A percentile compares a stretch with the other conserved stretches of the same genome.
These are phyloP conservation scores for Yamadazyma scolyti DNA, from an alignment of 805 yeast species.

Conservation along the genomic window DNA sequence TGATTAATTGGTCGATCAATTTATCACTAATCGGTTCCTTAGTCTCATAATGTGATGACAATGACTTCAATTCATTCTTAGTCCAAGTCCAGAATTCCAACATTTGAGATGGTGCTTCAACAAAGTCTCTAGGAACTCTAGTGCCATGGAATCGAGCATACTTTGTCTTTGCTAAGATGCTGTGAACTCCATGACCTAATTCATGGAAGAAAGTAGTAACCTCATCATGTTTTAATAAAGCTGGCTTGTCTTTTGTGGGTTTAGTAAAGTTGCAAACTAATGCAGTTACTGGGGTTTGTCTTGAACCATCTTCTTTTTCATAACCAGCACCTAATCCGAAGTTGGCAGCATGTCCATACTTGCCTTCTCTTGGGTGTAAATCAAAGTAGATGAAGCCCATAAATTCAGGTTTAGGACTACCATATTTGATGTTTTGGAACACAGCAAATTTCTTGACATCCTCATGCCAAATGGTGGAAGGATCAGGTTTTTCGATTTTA, in stretches of 20 bases:
- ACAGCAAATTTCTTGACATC: constrained; percentile 75
- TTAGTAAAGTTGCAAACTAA: constrained; percentile 82
- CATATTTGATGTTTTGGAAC: constrained; percentile 53
- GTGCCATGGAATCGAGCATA: constrained; percentile 74
- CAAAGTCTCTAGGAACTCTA: constrained; percentile 78
- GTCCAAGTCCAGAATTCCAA: constrained; percentile 89
- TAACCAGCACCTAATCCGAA: constrained; percentile 66
- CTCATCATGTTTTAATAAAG: constrained; percentile 72
- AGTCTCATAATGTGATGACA: constrained; percentile 66
- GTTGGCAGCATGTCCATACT: constrained; percentile 87
- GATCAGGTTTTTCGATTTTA: constrained; percentile 38
- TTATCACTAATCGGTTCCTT: constrained; percentile 56
- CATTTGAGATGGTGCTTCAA: constrained; percentile 89
- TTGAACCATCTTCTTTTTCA: constrained; percentile 41
- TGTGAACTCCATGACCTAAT: constrained; percentile 86
- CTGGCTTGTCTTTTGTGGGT: constrained; percentile 65
- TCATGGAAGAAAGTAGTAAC: constrained; percentile 87
- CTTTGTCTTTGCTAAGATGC: constrained; percentile 61
- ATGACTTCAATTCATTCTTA: constrained; percentile 48
- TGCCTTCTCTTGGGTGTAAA: constrained; percentile 81
- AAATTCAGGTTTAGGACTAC: constrained; percentile 45
- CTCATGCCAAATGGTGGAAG: constrained; percentile 64
- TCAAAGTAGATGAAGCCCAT: constrained; percentile 80
- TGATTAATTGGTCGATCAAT: constrained; percentile 53
- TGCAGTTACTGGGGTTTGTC: constrained; percentile 67